phyloP scores from a whole-genome alignment of 805 yeast genomes.

The Saturnispora gosingensis region DNA sequence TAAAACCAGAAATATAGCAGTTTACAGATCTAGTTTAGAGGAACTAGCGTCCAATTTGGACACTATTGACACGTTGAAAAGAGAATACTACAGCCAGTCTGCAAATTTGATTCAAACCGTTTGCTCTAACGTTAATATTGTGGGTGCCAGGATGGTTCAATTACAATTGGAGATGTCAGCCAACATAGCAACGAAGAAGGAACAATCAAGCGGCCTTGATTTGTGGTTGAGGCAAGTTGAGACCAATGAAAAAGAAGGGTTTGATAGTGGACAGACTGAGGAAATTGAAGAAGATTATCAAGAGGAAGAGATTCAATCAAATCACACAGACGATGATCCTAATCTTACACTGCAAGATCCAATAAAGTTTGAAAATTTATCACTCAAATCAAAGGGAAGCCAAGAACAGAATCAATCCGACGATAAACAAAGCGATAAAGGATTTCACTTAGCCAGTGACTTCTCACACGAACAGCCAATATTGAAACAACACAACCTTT shows the following conservation, averaged over 20 bases:
- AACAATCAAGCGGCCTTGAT: conserved; percentile 79
- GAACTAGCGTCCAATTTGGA: conserved; percentile 68
- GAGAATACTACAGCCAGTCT: conserved; percentile 61
- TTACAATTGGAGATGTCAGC: conserved; percentile 79
- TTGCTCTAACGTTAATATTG: conserved; percentile 42
- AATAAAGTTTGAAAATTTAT: conserved; percentile 4
- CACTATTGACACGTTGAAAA: conserved; percentile 66
- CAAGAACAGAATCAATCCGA: background rate
- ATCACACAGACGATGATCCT: background rate
- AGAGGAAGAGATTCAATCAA: background rate
- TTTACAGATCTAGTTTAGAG: conserved; percentile 57
- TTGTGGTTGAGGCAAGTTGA: background rate
- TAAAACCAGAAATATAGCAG: conserved; percentile 54
- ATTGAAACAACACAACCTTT: background rate
- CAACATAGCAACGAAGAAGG: conserved; percentile 73
- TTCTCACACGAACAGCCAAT: background rate
- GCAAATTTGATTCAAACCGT: conserved; percentile 54
- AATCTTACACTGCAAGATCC: conserved; percentile 7
- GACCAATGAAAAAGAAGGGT: background rate
- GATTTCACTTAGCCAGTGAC: background rate
- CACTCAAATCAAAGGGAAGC: background rate
- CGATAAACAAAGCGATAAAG: background rate
- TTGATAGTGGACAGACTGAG: background rate
- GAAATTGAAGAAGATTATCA: conserved; percentile 3
- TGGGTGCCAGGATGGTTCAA: conserved; percentile 56